These are phyloP conservation scores for Rutstroemia sp. DNA, from an alignment of 2,329 filamentous ascomycete genomes.

Conservation along the genomic window DNA sequence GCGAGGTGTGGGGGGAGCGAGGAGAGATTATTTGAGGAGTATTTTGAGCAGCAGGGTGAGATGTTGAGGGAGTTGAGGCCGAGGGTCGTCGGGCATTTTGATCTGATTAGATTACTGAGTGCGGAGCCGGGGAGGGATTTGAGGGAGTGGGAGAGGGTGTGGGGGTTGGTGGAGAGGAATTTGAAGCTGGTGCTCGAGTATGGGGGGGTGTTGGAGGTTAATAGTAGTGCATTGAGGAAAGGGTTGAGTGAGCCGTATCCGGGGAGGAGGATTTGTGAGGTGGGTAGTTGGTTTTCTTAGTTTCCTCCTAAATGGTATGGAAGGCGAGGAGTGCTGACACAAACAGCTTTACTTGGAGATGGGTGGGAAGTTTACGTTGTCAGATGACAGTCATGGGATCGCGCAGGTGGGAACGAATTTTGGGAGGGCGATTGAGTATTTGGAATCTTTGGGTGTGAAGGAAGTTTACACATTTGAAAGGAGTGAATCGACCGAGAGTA, in stretches of 20 bases:
- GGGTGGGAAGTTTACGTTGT: conserved; percentile 79
- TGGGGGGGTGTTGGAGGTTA: conserved; percentile 81
- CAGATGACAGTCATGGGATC: conserved; percentile 88
- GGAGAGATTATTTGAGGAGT: conserved; percentile 68
- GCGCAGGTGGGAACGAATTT: conserved; percentile 88
- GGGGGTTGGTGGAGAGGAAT: conserved; percentile 69
- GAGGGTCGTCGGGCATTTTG: conserved; percentile 85
- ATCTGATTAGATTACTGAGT: conserved; percentile 78
- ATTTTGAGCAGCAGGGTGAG: conserved; percentile 79
- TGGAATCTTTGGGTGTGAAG: conserved; percentile 57
- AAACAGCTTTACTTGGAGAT: conserved; percentile 54
- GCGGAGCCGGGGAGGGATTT: conserved; percentile 58
- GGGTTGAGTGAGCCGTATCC: conserved; percentile 90
- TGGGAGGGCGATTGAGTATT: conserved; percentile 58
- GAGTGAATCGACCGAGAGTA: background rate
- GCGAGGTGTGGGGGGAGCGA: conserved; percentile 49
- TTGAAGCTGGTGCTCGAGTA: conserved; percentile 62
- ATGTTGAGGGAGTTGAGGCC: conserved; percentile 72
- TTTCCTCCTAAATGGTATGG: background rate
- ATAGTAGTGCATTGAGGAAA: conserved; percentile 81
- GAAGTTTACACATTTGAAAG: conserved; percentile 40
- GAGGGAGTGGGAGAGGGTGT: conserved; percentile 53
- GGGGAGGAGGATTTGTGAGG: conserved; percentile 64
- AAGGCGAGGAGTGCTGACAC: background rate
- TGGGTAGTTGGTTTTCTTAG: background rate